These are phyloP conservation scores for Leccinum proliferum DNA, from an alignment of 1,284 basidiomycete genomes.

Conservation along the genomic window DNA sequence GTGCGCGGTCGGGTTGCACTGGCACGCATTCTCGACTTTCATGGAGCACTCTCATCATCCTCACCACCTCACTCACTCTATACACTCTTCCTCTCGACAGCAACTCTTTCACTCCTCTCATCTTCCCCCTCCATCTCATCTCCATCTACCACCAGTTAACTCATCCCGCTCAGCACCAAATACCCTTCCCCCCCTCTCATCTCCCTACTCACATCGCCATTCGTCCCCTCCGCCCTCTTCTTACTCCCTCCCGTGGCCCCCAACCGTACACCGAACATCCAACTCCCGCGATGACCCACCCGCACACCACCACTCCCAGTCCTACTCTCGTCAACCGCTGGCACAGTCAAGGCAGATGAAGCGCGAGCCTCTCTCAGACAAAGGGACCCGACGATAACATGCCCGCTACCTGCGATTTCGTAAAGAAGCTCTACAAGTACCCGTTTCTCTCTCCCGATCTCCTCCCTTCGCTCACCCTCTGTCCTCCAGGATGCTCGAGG, in stretches of 20 bases:
- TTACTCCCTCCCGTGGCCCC: conserved; percentile 18
- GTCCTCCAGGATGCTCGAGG: conserved; percentile 78
- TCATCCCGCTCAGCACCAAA: conserved; percentile 30
- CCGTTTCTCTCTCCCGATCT: not conserved
- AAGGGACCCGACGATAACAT: conserved; percentile 50
- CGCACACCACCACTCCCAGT: conserved; percentile 19
- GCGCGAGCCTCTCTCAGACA: conserved; percentile 20
- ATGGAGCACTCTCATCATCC: not conserved
- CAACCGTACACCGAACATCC: conserved; percentile 30
- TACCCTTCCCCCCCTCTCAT: conserved; percentile 31
- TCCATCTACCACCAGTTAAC: conserved; percentile 35
- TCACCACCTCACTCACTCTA: not conserved
- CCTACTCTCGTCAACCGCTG: conserved; percentile 8
- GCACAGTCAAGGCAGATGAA: conserved; percentile 25
- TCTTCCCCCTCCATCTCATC: conserved; percentile 41
- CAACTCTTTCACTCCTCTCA: conserved; percentile 34
- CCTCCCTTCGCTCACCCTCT: not conserved
- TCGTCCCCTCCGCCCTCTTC: conserved; percentile 22
- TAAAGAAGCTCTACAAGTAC: conserved; percentile 90
- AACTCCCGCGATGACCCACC: conserved; percentile 34
- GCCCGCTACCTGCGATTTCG: conserved; percentile 85
- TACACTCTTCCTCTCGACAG: conserved; percentile 22
- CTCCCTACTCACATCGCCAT: conserved; percentile 24
- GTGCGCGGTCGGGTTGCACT: conserved; percentile 11
- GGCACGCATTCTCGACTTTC: not conserved